A percentile compares a stretch with the other conserved stretches of the same genome.
These are phyloP conservation scores for Acacia crassicarpa DNA, from an alignment of 306 rosid species.

Conservation along the genomic window DNA sequence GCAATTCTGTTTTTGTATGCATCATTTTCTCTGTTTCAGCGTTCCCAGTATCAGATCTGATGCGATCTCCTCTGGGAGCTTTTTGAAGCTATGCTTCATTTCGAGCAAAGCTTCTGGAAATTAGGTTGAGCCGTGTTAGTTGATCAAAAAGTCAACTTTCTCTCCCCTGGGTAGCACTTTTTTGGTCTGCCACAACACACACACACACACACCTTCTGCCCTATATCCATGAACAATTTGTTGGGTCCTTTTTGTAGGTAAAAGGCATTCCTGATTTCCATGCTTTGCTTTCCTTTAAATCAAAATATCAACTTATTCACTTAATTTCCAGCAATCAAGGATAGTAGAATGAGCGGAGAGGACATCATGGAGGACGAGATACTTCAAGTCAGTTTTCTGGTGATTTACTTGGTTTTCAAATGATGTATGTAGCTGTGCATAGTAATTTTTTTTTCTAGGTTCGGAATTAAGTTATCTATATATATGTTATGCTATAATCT, in stretches of 20 bases:
- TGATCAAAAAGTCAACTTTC: neutral
- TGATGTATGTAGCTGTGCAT: constrained; percentile 19
- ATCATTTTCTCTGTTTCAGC: neutral
- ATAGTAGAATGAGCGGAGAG: constrained; percentile 76
- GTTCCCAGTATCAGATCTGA: neutral
- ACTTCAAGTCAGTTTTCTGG: constrained; percentile 63
- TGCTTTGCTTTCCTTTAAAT: constrained; percentile 37
- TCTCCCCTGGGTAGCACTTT: neutral
- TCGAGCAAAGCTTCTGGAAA: neutral
- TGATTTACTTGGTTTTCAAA: constrained; percentile 21
- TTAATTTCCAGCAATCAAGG: constrained; percentile 80
- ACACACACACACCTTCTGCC: too few relatives aligned
- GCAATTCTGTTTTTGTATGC: neutral
- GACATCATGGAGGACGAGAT: constrained; percentile 80
- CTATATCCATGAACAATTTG: neutral
- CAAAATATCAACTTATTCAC: constrained; percentile 53
- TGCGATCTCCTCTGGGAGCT: neutral
- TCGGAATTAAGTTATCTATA: neutral
- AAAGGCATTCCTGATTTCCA: constrained; percentile 41
- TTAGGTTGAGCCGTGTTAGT: neutral
- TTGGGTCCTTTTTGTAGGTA: constrained; percentile 42
- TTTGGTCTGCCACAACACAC: neutral
- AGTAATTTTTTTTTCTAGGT: neutral
- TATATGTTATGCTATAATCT: neutral
- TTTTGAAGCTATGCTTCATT: neutral